Conservation (phyloP, 768 basidiomycete genomes). For the Boletus tomentosulus region DNA sequence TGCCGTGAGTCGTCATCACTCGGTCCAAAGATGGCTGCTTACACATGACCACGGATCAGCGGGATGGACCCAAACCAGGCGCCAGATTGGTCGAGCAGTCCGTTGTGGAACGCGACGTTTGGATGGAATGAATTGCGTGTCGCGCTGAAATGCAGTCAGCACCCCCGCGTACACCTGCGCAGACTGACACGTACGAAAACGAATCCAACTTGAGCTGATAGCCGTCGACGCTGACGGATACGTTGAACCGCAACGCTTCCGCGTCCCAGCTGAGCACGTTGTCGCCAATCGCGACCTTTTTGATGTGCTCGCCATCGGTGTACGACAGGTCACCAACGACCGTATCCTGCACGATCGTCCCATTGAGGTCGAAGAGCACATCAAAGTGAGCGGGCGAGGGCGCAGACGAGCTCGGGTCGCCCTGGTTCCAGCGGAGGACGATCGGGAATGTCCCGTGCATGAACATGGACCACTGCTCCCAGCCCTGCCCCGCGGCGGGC, state of each 20-base stretch:
- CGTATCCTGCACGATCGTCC: constrained; percentile 1
- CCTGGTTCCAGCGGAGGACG: constrained; percentile 13
- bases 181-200: constrained; percentile 5
- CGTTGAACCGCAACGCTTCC: constrained; percentile 12
- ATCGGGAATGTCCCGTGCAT: constrained; percentile 10
- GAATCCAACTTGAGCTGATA: constrained; percentile 8
- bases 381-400: constrained; percentile 7
- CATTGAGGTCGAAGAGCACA: constrained; percentile 5
- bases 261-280: constrained; percentile 12
- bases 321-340: not conserved
- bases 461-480: constrained; percentile 17
- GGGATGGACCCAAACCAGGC: constrained; percentile 13
- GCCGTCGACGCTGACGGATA: constrained; percentile 4
- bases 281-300: constrained; percentile 6
- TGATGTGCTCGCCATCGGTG: not conserved
- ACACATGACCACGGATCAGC: constrained; percentile 10
- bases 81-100: constrained; percentile 5
- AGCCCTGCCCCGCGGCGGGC: not conserved
- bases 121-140: constrained; percentile 12
- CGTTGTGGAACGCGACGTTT: constrained; percentile 11
- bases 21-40: not conserved
- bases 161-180: not conserved
- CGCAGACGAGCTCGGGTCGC: constrained; percentile 1
- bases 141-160: not conserved
- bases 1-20: not conserved